Evolutionary conservation across 345 rosid genomes (phyloP).

Genomic region (Moringa oleifera): DNA sequence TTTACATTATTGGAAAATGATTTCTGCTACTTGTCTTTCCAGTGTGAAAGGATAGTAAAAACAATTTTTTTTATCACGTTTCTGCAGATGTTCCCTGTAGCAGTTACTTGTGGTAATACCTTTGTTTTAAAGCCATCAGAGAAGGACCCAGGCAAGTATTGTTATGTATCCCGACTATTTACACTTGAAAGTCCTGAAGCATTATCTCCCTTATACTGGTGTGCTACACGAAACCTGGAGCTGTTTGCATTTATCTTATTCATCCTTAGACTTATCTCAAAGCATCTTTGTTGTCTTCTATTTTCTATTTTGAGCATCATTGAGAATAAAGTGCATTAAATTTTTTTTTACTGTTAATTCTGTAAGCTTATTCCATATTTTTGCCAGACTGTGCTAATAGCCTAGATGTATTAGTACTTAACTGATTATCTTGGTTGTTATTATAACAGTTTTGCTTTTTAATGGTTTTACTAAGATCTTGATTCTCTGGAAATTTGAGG

Average conservation of each 20-base stretch:
- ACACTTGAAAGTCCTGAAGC: background rate
- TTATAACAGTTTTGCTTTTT: background rate
- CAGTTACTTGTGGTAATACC: slow-evolving; percentile 93
- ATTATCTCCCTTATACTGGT: background rate
- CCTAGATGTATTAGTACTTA: too few relatives aligned
- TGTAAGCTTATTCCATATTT: too few relatives aligned
- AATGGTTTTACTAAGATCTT: background rate
- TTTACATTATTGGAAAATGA: too few relatives aligned
- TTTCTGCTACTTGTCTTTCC: background rate
- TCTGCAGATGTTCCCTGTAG: slow-evolving; percentile 91
- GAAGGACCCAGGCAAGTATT: slow-evolving; percentile 81
- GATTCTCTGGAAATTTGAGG: background rate
- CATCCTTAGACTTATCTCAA: background rate
- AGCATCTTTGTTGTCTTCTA: background rate
- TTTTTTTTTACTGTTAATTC: too few relatives aligned
- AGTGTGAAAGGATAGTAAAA: background rate
- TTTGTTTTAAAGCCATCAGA: slow-evolving; percentile 93
- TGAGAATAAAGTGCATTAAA: too few relatives aligned
- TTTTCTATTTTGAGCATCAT: too few relatives aligned
- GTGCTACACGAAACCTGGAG: background rate
- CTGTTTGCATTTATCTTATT: background rate
- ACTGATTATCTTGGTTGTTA: background rate
- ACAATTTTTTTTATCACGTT: slow-evolving; percentile 15
- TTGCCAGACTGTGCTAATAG: too few relatives aligned
- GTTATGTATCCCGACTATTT: too few relatives aligned